phyloP scores from a whole-genome alignment of 2,329 filamentous ascomycete species.

The Aspergillus novoparasiticus region DNA sequence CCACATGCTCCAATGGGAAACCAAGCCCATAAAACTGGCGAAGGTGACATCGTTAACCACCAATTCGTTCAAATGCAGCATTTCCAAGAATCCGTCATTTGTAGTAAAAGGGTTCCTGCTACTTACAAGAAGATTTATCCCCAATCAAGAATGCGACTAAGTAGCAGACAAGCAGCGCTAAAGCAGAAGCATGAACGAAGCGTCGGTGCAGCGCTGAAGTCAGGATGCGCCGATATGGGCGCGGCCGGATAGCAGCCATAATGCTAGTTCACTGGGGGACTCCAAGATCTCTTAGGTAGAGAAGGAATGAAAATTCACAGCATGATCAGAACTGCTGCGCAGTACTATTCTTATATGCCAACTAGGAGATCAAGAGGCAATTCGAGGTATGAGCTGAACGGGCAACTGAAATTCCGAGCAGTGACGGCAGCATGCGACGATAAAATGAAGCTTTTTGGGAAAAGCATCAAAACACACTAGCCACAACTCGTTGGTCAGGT shows the following conservation, averaged over 20 bases:
- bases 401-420: conserved; percentile 3
- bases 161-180: conserved; percentile 73
- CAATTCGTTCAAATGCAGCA: background rate
- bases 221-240: conserved; percentile 81
- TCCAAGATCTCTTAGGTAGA: conserved; percentile 25
- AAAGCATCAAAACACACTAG: conserved; percentile 40
- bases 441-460: conserved; percentile 30
- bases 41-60: conserved; percentile 13
- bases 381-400: background rate
- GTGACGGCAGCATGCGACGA: conserved; percentile 21
- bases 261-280: conserved; percentile 29
- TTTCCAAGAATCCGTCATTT: background rate
- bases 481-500: conserved; percentile 29
- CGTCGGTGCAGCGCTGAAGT: conserved; percentile 85
- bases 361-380: background rate
- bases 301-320: conserved; percentile 21
- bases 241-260: conserved; percentile 43
- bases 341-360: background rate
- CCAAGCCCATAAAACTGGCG: conserved; percentile 78
- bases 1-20: conserved; percentile 78
- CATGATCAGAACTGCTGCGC: conserved; percentile 22
- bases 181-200: conserved; percentile 75
- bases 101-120: conserved; percentile 1
- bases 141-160: conserved; percentile 70
- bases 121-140: conserved; percentile 69